These are phyloP conservation scores for Symbiotaphrina buchneri DNA, from an alignment of 495 filamentous ascomycete species.

Conservation along the genomic window DNA sequence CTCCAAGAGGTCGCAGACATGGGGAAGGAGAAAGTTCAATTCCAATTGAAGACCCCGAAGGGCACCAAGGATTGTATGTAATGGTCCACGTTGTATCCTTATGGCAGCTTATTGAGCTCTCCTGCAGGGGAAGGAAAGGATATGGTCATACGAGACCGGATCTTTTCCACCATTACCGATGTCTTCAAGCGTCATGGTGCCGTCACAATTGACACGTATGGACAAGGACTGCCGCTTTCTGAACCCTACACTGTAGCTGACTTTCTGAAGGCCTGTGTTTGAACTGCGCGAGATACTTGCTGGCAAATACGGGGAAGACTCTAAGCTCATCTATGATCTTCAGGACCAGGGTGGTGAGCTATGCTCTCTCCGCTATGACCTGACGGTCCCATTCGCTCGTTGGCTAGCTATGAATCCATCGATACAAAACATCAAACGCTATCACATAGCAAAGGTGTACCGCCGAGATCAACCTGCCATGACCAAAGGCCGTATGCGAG, in stretches of 20 bases:
- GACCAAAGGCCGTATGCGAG: constrained; percentile 77
- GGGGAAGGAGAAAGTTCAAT: constrained; percentile 12
- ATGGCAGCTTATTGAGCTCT: background rate
- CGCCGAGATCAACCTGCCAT: constrained; percentile 63
- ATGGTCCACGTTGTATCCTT: background rate
- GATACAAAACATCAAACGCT: constrained; percentile 59
- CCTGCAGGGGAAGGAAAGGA: constrained; percentile 38
- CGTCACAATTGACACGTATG: constrained; percentile 56
- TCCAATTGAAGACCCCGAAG: constrained; percentile 15
- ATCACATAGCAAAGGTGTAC: constrained; percentile 81
- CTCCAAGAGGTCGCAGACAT: constrained; percentile 6
- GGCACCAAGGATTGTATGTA: constrained; percentile 14
- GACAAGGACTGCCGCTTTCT: constrained; percentile 1
- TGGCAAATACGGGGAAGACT: constrained; percentile 85
- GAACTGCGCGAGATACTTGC: constrained; percentile 58
- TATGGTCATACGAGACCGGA: constrained; percentile 61
- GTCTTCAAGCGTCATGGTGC: constrained; percentile 84
- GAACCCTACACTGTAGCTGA: constrained; percentile 2
- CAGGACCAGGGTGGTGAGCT: constrained; percentile 71
- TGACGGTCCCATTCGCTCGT: constrained; percentile 78
- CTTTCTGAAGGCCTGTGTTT: constrained; percentile 31
- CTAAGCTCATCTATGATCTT: constrained; percentile 76
- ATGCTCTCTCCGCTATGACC: constrained; percentile 69
- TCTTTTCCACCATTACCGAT: constrained; percentile 58
- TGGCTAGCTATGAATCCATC: constrained; percentile 69